A percentile compares a stretch with the other conserved stretches of the same genome.
These are phyloP conservation scores for Athelia psychrophila DNA, from an alignment of 1,284 basidiomycete species.

Conservation along the genomic window DNA sequence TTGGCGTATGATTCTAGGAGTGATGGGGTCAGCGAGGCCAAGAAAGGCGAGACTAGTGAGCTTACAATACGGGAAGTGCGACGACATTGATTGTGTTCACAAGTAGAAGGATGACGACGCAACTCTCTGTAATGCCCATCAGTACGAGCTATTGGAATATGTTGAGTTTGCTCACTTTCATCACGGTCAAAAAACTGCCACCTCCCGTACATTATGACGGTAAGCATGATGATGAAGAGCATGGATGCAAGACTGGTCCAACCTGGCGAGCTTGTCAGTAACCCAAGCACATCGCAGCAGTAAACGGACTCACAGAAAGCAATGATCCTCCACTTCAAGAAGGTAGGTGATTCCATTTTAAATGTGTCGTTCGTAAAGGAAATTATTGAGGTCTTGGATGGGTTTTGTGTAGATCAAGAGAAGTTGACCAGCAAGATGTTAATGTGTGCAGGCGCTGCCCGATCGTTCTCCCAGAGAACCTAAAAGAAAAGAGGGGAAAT, in stretches of 20 bases:
- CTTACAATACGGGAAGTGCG: conserved; percentile 51
- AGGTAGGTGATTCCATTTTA: not conserved
- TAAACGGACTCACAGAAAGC: not conserved
- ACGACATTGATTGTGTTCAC: conserved; percentile 47
- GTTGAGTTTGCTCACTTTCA: not conserved
- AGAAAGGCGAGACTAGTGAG: conserved; percentile 6
- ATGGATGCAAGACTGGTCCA: not conserved
- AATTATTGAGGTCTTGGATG: too few relatives aligned
- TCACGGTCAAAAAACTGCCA: not conserved
- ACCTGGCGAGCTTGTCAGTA: not conserved
- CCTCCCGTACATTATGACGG: not conserved
- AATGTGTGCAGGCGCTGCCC: not conserved
- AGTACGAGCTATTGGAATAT: conserved; percentile 19
- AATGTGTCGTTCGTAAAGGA: too few relatives aligned
- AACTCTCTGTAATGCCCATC: conserved; percentile 4
- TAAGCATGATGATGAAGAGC: not conserved
- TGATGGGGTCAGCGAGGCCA: too few relatives aligned
- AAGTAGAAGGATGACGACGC: conserved; percentile 44
- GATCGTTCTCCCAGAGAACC: not conserved
- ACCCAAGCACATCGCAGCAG: not conserved
- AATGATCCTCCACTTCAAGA: not conserved
- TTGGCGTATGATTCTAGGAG: conserved; percentile 41
- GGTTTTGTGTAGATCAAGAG: too few relatives aligned
- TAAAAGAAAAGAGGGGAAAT: not conserved
- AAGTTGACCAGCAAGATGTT: too few relatives aligned